Evolutionary conservation across 352 stramenopile species (phyloP), one percentile per base, ranked within the genome.

Genomic region (Phytophthora sp.): DNA sequence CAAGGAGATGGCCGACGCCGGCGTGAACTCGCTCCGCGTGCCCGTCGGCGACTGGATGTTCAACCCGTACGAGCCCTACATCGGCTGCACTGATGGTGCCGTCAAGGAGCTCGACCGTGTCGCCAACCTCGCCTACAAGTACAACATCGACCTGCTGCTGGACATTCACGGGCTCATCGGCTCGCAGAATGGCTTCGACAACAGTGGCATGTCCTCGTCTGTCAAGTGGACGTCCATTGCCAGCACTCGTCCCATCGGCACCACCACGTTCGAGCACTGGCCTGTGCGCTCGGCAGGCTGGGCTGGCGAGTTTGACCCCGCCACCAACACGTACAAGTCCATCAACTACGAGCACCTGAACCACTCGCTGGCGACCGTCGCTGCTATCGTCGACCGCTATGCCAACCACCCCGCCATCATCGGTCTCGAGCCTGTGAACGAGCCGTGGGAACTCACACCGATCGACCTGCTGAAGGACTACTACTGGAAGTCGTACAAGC

Each of bases 401-500:
- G 65, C 73, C 9, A 77, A 79, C 54, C 81, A 98, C 72, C 87
- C 87, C 9, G 88, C 89, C 8, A 89, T 99, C 5, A 76, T 98
- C 20, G 95, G 94, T 11, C 41, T 99, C 17, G 88, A 99, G 66
- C 94, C 94, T 7, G 91, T 98, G 35, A 99, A 99, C 68, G 96
- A 99, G 60, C 96, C 96, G 15, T 98, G 94, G 94, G 88, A 98
- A 73, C 86, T 97, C 52, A 98, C 94, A 34, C 94, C 94, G 1
- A 91, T 98, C 39, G 54, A 97, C 9, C 72, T 91, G 21, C 74
- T 98, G 42, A 97, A 98, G 69, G 74, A 95, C 17, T 99, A 98
- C 72, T 99, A 99, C 79, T 98, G 93, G 94, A 95, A 98, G 69
- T 91, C 88, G 37, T 98, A 99, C 77, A 91, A 98, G 58, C 93